Conservation (phyloP, 2,329 filamentous ascomycete species). For the Cladosporium colombiae region DNA sequence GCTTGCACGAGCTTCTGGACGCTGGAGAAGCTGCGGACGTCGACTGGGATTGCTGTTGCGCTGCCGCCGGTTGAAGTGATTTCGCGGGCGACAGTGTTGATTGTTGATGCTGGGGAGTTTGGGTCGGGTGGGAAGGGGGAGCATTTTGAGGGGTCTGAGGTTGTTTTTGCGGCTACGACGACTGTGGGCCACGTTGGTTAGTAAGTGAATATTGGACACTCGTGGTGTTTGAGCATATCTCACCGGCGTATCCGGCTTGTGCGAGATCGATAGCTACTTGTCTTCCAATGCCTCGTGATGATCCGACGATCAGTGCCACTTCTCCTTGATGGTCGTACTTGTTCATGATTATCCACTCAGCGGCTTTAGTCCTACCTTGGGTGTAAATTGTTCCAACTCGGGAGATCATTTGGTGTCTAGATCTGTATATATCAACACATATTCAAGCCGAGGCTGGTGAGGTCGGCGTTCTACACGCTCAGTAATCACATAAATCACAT, state of each 20-base stretch:
- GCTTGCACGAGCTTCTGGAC: constrained; percentile 61
- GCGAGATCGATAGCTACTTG: constrained; percentile 79
- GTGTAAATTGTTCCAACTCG: no score
- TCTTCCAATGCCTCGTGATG: constrained; percentile 76
- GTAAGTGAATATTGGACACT: background rate
- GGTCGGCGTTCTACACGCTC: background rate
- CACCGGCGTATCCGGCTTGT: constrained; percentile 69
- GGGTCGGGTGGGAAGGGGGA: constrained; percentile 71
- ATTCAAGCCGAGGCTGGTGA: constrained; percentile 9
- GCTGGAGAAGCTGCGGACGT: constrained; percentile 66
- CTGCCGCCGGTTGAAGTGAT: constrained; percentile 65
- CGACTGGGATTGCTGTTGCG: constrained; percentile 67
- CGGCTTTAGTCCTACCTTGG: background rate
- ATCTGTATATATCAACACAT: background rate
- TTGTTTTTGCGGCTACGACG: constrained; percentile 75
- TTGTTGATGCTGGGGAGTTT: constrained; percentile 73
- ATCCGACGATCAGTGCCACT: constrained; percentile 70
- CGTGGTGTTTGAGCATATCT: background rate
- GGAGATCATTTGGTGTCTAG: background rate
- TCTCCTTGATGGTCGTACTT: constrained; percentile 23
- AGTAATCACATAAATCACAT: constrained; percentile 2
- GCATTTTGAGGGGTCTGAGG: constrained; percentile 60
- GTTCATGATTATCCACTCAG: background rate
- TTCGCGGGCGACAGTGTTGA: constrained; percentile 76
- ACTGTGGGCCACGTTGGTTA: constrained; percentile 49